Percentiles rank a stretch among this genome's conserved stretches.
Evolutionary conservation across 106 monocot species (phyloP).

Genomic region (Acorus calamus): DNA sequence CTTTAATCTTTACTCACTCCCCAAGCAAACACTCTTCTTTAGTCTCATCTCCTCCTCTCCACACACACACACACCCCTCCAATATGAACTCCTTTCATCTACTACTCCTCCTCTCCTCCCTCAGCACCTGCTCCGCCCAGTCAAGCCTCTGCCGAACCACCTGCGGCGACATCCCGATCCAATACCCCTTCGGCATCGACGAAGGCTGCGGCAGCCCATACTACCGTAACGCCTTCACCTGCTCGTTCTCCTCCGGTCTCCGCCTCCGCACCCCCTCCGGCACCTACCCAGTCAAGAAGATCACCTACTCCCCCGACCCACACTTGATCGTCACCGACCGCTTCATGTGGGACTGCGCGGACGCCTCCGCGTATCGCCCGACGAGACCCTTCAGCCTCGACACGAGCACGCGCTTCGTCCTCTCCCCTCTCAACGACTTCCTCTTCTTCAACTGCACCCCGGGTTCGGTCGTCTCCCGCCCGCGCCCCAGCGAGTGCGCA

Average conservation of each 20-base stretch:
- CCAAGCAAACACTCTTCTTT: too few species aligned
- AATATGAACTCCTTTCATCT: not conserved
- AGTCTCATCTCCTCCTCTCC: too few species aligned
- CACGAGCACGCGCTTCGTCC: constrained; percentile 61
- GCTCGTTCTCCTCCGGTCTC: constrained; percentile 26
- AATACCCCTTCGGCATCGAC: constrained; percentile 50
- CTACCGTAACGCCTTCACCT: constrained; percentile 49
- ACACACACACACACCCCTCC: too few species aligned
- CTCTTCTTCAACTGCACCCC: constrained; percentile 78
- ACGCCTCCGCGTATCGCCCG: not conserved
- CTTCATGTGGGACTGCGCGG: constrained; percentile 54
- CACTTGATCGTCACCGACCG: constrained; percentile 76
- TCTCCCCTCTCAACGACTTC: constrained; percentile 61
- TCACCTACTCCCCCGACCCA: constrained; percentile 41
- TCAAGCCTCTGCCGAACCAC: constrained; percentile 39
- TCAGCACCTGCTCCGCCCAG: constrained; percentile 16
- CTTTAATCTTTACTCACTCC: too few species aligned
- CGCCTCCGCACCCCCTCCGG: constrained; percentile 80
- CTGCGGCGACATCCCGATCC: constrained; percentile 47
- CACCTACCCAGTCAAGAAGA: constrained; percentile 38
- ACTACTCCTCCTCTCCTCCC: not conserved
- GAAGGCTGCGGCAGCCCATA: constrained; percentile 67
- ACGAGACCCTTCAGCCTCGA: constrained; percentile 61
- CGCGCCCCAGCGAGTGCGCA: constrained; percentile 47
- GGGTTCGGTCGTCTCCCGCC: constrained; percentile 43